A percentile compares a stretch with the other conserved stretches of the same genome.
These are phyloP conservation scores for Tetrahymena thermophila DNA, from an alignment of 73 alveolate species.

Conservation along the genomic window DNA sequence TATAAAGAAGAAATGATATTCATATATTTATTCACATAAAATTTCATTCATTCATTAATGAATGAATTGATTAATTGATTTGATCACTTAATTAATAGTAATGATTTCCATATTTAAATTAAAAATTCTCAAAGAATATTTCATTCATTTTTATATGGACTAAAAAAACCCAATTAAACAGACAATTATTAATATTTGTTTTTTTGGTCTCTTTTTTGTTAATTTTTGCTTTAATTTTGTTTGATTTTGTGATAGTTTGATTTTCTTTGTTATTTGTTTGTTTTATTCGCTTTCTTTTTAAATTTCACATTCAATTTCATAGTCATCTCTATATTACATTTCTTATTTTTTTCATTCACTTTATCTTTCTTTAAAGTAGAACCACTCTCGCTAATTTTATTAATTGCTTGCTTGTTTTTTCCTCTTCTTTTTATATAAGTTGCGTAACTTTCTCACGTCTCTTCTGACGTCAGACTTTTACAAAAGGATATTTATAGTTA, in stretches of 20 bases:
- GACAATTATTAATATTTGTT: neutral
- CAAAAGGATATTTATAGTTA: neutral
- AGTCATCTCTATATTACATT: neutral
- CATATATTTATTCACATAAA: neutral
- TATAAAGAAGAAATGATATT: neutral
- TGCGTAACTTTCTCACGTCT: slow-evolving; percentile 1
- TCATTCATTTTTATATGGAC: neutral
- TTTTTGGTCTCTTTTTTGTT: neutral
- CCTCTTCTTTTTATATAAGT: neutral
- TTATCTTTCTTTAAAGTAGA: neutral
- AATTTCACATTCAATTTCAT: neutral
- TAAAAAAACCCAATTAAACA: neutral
- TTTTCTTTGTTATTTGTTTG: neutral
- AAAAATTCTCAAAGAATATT: too few relatives aligned
- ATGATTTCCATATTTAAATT: neutral
- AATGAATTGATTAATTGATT: too few relatives aligned
- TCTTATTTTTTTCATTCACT: neutral
- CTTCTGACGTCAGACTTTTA: neutral
- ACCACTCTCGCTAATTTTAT: neutral
- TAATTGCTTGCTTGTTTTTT: neutral
- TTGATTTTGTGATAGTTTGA: neutral
- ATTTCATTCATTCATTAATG: neutral
- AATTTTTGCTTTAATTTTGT: neutral
- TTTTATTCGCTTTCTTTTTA: neutral
- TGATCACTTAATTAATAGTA: too few relatives aligned